Percentiles rank a stretch among this genome's conserved stretches.
Evolutionary conservation across 176 grass and related monocot genomes (phyloP).

Genomic region (Eragrostis curvula): DNA sequence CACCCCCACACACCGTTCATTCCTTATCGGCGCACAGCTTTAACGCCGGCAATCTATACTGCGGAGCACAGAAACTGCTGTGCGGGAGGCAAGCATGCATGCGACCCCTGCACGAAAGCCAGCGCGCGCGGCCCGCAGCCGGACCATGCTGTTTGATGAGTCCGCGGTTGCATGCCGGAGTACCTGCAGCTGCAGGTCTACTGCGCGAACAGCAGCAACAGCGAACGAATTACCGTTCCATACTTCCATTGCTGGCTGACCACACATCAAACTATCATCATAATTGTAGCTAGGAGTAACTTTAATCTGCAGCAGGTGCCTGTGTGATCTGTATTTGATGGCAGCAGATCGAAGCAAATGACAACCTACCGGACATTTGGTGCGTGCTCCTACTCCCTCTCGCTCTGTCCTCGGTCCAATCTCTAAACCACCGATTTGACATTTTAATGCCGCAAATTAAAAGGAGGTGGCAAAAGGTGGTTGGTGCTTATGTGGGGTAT

Average conservation of each 20-base stretch:
- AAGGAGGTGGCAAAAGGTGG: not conserved
- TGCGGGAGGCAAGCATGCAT: not conserved
- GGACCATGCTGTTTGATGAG: not conserved
- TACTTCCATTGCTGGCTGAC: not conserved
- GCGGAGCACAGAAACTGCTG: not conserved
- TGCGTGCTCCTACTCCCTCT: not conserved
- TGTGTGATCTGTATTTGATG: slow-evolving; percentile 38
- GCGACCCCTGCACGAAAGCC: not conserved
- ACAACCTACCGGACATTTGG: not conserved
- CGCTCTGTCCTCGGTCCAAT: not conserved
- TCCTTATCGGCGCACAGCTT: not conserved
- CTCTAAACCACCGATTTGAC: slow-evolving; percentile 33
- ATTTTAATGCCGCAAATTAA: not conserved
- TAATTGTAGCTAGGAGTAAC: too few relatives aligned
- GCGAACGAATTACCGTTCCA: not conserved
- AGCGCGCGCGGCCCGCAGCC: not conserved
- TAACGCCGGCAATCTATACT: not conserved
- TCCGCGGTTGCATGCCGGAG: not conserved
- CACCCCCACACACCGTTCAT: not conserved
- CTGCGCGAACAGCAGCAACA: not conserved
- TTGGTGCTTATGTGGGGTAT: slow-evolving; percentile 4
- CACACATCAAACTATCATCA: too few relatives aligned
- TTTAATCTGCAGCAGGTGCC: not conserved
- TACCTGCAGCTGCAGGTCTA: not conserved
- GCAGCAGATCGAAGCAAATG: slow-evolving; percentile 8